Base-by-base conservation (phyloP, 2,329 filamentous ascomycete genomes). In the Colletotrichum sp. region DNA sequence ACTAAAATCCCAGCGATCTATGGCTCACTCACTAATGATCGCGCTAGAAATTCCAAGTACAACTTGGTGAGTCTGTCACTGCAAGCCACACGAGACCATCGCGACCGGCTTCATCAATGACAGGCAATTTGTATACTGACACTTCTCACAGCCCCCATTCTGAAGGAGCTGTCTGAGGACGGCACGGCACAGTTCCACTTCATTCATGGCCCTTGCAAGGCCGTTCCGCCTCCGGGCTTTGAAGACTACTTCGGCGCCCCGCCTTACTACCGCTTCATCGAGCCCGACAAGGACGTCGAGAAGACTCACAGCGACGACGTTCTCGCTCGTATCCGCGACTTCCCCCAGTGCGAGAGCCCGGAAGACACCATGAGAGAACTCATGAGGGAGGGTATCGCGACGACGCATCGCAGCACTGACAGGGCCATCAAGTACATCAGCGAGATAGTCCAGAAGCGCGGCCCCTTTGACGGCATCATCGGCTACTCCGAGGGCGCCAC, bases 401-500 rank as follows among this genome's bases (percentile, higher is more conserved):
- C 84, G 59, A 84, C 84, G 43, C 79, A 82, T 9, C 66, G 79
- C 52, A 87, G 85, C 77, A 86, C 85, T n/a, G 82, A 83, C 71
- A 81, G 82, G 28, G 86, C 86, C 3, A 83, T 88, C 71, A 82
- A 85, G 72, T 87, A 82, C 63, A 81, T 90, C 3, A 82, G 87
- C 77, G 80, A 86, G 12, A 85, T 88, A 7, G 84, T 91, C 77
- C 85, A 89, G 18, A 83, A 87, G 43, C 81, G 84, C 5, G 85
- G 85, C 0, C 85, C 86, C 3, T 86, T 90, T 72, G 87, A 89
- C 74, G 91, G 89, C 4, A 88, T 93, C 61, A 85, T 93, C 21
- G 91, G 91, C 2, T 93, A 92, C 78, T 92, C 90, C 0, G 91
- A 93, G 79, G 91, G 91, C 5, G 90, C 91, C 2, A 89, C 88